Percentiles rank a stretch among this genome's conserved stretches.
These are phyloP conservation scores for Xylariaceae sp. DNA, from an alignment of 2,329 filamentous ascomycete genomes.

Conservation along the genomic window DNA sequence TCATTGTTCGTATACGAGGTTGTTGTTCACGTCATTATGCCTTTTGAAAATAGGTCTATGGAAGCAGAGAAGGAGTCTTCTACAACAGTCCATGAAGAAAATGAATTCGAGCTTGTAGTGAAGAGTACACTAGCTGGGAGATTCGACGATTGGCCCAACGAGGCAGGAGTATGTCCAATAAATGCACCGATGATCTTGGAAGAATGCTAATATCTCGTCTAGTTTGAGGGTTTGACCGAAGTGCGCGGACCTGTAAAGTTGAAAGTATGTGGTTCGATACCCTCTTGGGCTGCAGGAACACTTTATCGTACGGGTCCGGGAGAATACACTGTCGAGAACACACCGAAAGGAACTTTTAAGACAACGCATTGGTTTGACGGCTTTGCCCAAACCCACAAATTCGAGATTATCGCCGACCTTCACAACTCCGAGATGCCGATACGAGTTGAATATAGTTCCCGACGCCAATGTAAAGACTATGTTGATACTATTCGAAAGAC, in stretches of 20 bases:
- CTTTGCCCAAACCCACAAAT: constrained; percentile 73
- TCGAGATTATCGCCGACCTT: constrained; percentile 63
- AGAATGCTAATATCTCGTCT: constrained; percentile 16
- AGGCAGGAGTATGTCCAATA: constrained; percentile 50
- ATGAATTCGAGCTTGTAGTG: constrained; percentile 34
- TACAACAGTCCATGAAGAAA: constrained; percentile 20
- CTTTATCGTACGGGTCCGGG: constrained; percentile 80
- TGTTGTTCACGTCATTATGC: neutral
- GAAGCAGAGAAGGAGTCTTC: neutral
- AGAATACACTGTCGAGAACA: constrained; percentile 63
- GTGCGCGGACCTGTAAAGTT: constrained; percentile 70
- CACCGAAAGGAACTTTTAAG: constrained; percentile 63
- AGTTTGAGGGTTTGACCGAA: constrained; percentile 74
- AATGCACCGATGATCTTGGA: neutral
- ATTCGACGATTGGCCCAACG: constrained; percentile 56
- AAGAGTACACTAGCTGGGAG: constrained; percentile 26
- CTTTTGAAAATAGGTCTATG: neutral
- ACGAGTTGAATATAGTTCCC: constrained; percentile 72
- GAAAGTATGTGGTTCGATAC: constrained; percentile 68
- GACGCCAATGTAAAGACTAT: constrained; percentile 68
- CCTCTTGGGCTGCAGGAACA: constrained; percentile 71
- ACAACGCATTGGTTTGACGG: constrained; percentile 84
- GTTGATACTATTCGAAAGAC: constrained; percentile 65
- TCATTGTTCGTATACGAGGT: neutral
- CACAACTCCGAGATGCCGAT: constrained; percentile 30